Evolutionary conservation across 768 basidiomycete genomes (phyloP), one percentile per base, ranked within the genome.

Genomic region (Fistulinella prunicolor): DNA sequence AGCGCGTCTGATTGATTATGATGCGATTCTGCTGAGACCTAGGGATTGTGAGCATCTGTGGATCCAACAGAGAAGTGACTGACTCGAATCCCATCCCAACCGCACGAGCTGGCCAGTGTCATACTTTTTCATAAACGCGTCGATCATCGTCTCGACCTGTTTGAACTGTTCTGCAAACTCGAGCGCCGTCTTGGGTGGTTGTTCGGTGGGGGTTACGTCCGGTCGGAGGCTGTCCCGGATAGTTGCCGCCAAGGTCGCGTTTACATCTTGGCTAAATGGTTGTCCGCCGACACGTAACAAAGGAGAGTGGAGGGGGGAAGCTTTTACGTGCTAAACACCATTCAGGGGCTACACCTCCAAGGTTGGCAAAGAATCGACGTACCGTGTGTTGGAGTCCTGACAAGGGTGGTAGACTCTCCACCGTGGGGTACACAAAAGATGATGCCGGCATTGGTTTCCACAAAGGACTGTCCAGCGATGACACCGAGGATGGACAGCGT

Each of bases 81-180:
- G 16, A 68, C 65, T 57, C 16, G 54, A 38, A 39, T 58, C 62
- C 64, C 62, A 66, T 12, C 65, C 67, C 5, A 68, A 46, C 4
- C 20, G 32, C 22, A 10, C 46, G 9, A 68, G 52, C 30, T 47
- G 47, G 10, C 65, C 65, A 14, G 38, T 44, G 12, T 58, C 44
- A 19, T 59, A 55, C 32, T 44, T 52, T 32, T 47, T 8, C 41
- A 68, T 41, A 14, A 66, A 67, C 0, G 17, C 16, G 1, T 49
- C 42, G 8, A 68, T 65, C 45, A 54, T 53, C 6, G 42, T 37
- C 38, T 65, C 53, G 34, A 61, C 47, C 0, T 16, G 23, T 20
- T 37, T 28, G 26, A 68, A 66, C 43, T 30, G 43, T 13, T 21
- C 46, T 14, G 47, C 17, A 30, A 66, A 67, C 17, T 66, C 62